Evolutionary conservation across 257 asterid genomes (phyloP), one percentile per base, ranked within the genome.

Genomic region (Jacaranda mimosifolia): DNA sequence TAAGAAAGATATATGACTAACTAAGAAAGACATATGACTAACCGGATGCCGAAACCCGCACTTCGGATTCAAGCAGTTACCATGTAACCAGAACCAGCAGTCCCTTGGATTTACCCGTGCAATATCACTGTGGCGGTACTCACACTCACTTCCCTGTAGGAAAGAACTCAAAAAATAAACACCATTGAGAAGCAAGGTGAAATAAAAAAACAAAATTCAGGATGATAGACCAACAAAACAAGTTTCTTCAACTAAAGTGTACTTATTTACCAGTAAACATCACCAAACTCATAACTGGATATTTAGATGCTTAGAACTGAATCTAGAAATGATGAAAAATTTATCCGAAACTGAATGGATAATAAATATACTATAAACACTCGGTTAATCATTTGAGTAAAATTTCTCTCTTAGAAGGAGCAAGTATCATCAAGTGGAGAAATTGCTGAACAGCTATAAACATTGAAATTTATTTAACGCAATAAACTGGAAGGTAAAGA

Each of bases 1-100:
- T 38, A 68, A 49, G 65, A 15, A 65, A 66, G 67, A 36, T 14
- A 62, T 46, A 59, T 72, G 59, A 86, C 97, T 90, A 66, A 94
- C 98, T 38, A 68, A 49, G 65, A 15, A 65, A 66, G 67, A 36
- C 11, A 62, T 46, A 59, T 72, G 59, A 86, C 97, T 90, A 66
- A 94, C 98, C 84, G 97, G 97, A 87, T 94, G 98, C 46, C 98
- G 91, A 70, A 91, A 92, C 1, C 74, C 86, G 45, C 98, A 94
- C 85, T 90, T 94, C 6, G 93, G 90, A 74, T 90, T 94, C 79
- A 94, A 87, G 92, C 98, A 94, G 83, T 85, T 94, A 73, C 97
- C 91, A n/a, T 90, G 74, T 63, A 90, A 66, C 98, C 98, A 94
- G 86, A 55, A 94, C 77, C 78, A 92, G 87, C 98, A 94, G 87